These are phyloP conservation scores for Pestalotiopsis sp. DNA, from an alignment of 2,329 filamentous ascomycete genomes.

Conservation along the genomic window DNA sequence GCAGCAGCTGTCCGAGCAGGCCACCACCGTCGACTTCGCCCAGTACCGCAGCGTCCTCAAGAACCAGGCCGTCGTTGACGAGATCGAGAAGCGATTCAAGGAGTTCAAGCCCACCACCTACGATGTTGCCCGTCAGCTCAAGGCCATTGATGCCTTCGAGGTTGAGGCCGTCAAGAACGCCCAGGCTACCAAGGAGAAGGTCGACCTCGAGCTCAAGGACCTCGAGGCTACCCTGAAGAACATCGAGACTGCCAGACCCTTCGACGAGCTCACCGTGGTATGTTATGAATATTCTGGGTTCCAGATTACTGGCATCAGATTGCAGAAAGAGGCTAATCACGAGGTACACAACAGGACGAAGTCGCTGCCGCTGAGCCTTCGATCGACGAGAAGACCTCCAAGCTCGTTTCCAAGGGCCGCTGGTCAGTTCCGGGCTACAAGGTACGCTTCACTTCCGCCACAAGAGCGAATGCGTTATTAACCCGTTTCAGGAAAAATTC, in stretches of 20 bases:
- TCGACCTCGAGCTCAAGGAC: constrained; percentile 92
- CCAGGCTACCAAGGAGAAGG: constrained; percentile 93
- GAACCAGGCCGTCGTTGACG: constrained; percentile 92
- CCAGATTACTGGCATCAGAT: not conserved
- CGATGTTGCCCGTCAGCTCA: constrained; percentile 90
- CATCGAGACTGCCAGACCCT: constrained; percentile 93
- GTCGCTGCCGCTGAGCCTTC: constrained; percentile 91
- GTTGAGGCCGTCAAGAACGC: constrained; percentile 95
- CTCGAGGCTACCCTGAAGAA: constrained; percentile 94
- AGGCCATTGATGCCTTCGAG: constrained; percentile 98
- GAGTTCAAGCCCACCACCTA: constrained; percentile 91
- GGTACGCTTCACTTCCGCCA: constrained; percentile 56
- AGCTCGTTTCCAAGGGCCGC: constrained; percentile 96
- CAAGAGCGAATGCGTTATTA: constrained; percentile 35
- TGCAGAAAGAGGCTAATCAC: constrained; percentile 20
- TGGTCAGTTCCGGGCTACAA: constrained; percentile 99
- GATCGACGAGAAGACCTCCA: constrained; percentile 93
- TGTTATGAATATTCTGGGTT: constrained; percentile 62
- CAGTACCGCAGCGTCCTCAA: constrained; percentile 91
- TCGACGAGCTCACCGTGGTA: constrained; percentile 97
- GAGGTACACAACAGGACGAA: constrained; percentile 67
- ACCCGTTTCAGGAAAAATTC: constrained; percentile 84
- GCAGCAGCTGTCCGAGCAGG: constrained; percentile 76
- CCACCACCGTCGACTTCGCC: constrained; percentile 87
- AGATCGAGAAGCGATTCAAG: constrained; percentile 95